These are phyloP conservation scores for Sambucus nigra DNA, from an alignment of 129 eudicot species.

Conservation along the genomic window DNA sequence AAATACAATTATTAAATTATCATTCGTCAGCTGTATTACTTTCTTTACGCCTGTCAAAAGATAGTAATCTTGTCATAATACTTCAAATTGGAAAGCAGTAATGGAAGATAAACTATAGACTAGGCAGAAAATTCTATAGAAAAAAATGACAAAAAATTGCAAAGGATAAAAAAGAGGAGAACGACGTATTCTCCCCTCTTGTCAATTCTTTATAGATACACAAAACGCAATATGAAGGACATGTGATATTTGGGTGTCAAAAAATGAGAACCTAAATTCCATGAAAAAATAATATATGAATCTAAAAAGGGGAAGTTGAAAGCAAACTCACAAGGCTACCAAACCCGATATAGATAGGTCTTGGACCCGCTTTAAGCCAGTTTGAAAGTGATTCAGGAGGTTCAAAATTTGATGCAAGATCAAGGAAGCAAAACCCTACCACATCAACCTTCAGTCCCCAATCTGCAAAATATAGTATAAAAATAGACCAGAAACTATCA, in stretches of 20 bases:
- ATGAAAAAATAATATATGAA: slow-evolving; percentile 4
- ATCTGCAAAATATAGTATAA: slow-evolving; percentile 42
- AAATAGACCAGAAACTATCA: slow-evolving; percentile 2
- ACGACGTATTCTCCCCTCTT: not conserved
- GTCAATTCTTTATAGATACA: not conserved
- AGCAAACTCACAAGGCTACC: slow-evolving; percentile 87
- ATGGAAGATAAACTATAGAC: not conserved
- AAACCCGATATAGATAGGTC: slow-evolving; percentile 92
- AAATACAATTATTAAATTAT: not conserved
- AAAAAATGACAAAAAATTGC: not conserved
- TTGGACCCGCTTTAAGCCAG: slow-evolving; percentile 93
- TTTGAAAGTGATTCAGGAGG: slow-evolving; percentile 77
- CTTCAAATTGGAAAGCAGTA: not conserved
- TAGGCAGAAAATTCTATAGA: not conserved
- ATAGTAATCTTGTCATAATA: not conserved
- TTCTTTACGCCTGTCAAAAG: not conserved
- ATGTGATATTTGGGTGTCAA: not conserved
- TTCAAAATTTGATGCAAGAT: slow-evolving; percentile 85
- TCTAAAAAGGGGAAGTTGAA: slow-evolving; percentile 2
- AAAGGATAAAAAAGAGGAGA: not conserved
- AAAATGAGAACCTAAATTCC: not conserved
- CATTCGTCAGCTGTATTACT: not conserved
- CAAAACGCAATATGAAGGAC: not conserved
- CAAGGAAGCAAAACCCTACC: slow-evolving; percentile 97
- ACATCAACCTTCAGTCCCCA: slow-evolving; percentile 98